Base-by-base conservation (phyloP, 2,329 filamentous ascomycete species). In the Stenocarpella maydis region DNA sequence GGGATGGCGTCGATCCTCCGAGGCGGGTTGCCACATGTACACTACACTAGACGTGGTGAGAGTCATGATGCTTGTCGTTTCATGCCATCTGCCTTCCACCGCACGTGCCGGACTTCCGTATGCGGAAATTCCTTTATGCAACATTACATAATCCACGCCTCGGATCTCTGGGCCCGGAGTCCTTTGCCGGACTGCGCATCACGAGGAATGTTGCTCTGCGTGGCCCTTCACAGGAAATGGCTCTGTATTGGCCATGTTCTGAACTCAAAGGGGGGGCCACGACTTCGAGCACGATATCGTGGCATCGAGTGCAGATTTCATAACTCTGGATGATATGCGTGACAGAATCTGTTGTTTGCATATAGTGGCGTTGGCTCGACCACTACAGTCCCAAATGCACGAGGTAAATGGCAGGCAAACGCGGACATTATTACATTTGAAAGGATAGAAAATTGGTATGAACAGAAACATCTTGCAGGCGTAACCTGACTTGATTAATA, bases 51-150 rank as follows among this genome's bases (percentile, higher is more conserved):
- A n/a, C 28, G 15, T 19, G 17, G 41, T 21, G 26, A 47, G 41
- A 63, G 58, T 63, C 58, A 63, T 49, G 58, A 63, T 63, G 43
- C 58, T 37, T 14, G 58, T 63, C 58, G 28, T n/a, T 37, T 49
- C 43, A 37, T 63, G 49, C 28, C 28, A 49, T 24, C 49, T 37
- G 37, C 28, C 26, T 37, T 49, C n/a, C 39, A 17, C 28, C 21
- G 19, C 58, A 63, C 43, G 58, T 63, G 58, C 43, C 28, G 41
- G 28, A 9, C 19, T 24, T 37, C 58, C 43, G 41, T 21, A 34
- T 63, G 28, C 34, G 58, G 58, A 63, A 63, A 28, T 37, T 19
- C 58, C 28, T 49, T 63, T 8, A 34, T 63, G 43, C 41, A 49
- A 5, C 28, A 63, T 63, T 47, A 61, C 58, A 24, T 49, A 63